Percentiles rank a stretch among this genome's conserved stretches.
Evolutionary conservation across 1,284 basidiomycete species (phyloP).

Genomic region (Puccinia brachypodii): DNA sequence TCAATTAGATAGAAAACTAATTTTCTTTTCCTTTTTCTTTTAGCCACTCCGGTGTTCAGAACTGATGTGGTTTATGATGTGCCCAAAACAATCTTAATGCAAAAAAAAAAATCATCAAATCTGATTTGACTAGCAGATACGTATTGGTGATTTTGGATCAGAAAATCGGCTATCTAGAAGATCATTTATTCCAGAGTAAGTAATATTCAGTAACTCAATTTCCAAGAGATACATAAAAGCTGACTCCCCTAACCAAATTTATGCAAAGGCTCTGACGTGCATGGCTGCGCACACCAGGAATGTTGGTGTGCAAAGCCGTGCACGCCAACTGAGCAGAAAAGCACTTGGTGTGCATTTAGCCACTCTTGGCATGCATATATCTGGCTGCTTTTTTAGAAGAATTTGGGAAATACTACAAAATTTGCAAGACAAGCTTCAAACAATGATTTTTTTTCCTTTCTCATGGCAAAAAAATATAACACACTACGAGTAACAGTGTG

Average conservation of each 20-base stretch:
- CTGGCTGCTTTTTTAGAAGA: no score
- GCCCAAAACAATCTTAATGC: conserved; percentile 96
- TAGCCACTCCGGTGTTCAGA: conserved; percentile 67
- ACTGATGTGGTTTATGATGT: conserved; percentile 97
- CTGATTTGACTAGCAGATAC: conserved; percentile 84
- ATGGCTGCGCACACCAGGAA: no score
- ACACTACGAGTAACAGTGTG: no score
- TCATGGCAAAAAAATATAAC: no score
- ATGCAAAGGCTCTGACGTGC: no score
- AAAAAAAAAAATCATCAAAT: conserved; percentile 96
- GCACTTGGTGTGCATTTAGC: no score
- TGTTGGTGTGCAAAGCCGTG: no score
- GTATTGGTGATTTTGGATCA: conserved; percentile 87
- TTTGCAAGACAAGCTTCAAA: no score
- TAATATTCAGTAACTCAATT: conserved; percentile 55
- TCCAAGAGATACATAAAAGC: conserved; percentile 35
- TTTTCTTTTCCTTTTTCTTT: neutral
- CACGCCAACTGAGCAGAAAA: no score
- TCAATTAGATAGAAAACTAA: neutral
- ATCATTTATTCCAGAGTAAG: conserved; percentile 61
- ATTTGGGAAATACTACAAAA: no score
- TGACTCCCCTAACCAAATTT: neutral
- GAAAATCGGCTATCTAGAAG: conserved; percentile 60
- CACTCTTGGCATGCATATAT: no score
- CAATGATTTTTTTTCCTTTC: no score